phyloP scores from a whole-genome alignment of 768 basidiomycete species.

The Macrolepiota albuminosa region DNA sequence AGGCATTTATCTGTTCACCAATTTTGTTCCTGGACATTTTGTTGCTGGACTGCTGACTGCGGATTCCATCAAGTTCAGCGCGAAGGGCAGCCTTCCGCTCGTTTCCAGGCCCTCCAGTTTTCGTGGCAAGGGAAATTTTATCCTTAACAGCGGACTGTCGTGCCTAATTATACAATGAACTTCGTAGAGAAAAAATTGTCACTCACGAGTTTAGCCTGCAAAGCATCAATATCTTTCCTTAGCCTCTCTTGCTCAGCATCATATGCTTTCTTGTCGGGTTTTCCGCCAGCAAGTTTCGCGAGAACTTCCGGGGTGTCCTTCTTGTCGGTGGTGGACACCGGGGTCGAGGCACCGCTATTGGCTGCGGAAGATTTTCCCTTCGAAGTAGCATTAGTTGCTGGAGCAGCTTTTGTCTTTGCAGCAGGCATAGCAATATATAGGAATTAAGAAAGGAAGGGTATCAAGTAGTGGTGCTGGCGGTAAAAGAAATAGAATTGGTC shows the following conservation, averaged over 20 bases:
- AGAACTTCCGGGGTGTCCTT: conserved; percentile 40
- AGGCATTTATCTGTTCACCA: conserved; percentile 69
- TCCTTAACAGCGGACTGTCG: conserved; percentile 64
- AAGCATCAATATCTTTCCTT: conserved; percentile 76
- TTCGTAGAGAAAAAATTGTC: not conserved
- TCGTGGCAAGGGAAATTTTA: conserved; percentile 64
- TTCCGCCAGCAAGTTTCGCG: conserved; percentile 39
- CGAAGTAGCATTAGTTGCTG: conserved; percentile 31
- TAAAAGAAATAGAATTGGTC: conserved; percentile 12
- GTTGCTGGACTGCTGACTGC: conserved; percentile 70
- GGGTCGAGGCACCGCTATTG: conserved; percentile 44
- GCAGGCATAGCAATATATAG: conserved; percentile 34
- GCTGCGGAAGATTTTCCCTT: conserved; percentile 36
- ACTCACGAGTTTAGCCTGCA: conserved; percentile 80
- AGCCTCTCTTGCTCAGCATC: conserved; percentile 82
- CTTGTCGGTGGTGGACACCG: conserved; percentile 36
- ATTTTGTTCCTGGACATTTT: conserved; percentile 70
- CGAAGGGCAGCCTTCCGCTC: conserved; percentile 72
- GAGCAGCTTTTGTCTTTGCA: conserved; percentile 50
- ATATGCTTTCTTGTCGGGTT: conserved; percentile 82
- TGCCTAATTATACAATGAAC: conserved; percentile 8
- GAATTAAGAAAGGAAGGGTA: conserved; percentile 17
- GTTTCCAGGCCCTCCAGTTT: conserved; percentile 51
- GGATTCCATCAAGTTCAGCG: conserved; percentile 76
- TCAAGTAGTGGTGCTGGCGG: conserved; percentile 14